phyloP scores from a whole-genome alignment of 2,329 filamentous ascomycete species.

The Fusarium sp. region DNA sequence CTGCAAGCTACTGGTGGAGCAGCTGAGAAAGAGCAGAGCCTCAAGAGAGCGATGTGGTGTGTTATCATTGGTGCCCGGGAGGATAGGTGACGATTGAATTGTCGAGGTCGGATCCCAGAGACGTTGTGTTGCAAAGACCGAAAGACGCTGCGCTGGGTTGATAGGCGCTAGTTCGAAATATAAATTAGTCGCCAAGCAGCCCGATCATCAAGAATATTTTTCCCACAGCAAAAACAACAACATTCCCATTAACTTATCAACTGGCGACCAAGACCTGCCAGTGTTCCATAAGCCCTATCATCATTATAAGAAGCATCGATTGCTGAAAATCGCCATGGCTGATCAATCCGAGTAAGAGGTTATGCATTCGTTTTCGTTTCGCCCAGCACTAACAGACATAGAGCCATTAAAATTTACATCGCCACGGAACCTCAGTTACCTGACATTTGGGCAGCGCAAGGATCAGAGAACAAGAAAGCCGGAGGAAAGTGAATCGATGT shows the following conservation, averaged over 20 bases:
- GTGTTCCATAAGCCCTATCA: not conserved
- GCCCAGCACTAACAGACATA: conserved; percentile 17
- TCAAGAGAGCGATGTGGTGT: conserved; percentile 48
- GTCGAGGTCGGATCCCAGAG: conserved; percentile 20
- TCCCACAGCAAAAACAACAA: not conserved
- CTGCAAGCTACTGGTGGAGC: conserved; percentile 18
- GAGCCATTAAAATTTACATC: conserved; percentile 21
- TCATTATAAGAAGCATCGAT: not conserved
- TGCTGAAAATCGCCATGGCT: conserved; percentile 25
- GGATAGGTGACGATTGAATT: conserved; percentile 35
- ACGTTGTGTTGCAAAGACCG: conserved; percentile 19
- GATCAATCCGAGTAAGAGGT: conserved; percentile 5
- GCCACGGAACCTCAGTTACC: conserved; percentile 14
- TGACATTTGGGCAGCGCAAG: conserved; percentile 32
- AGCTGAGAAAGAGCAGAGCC: conserved; percentile 38
- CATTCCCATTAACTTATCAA: not conserved
- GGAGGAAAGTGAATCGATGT: not conserved
- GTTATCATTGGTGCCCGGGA: conserved; percentile 46
- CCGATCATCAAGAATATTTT: not conserved
- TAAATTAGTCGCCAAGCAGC: conserved; percentile 22
- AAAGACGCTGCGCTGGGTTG: conserved; percentile 16
- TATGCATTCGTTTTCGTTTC: not conserved
- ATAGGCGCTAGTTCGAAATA: conserved; percentile 24
- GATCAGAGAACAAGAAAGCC: conserved; percentile 2
- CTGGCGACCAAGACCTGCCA: not conserved